These are phyloP conservation scores for Epichloe elymi DNA, from an alignment of 2,329 filamentous ascomycete genomes.

Conservation along the genomic window DNA sequence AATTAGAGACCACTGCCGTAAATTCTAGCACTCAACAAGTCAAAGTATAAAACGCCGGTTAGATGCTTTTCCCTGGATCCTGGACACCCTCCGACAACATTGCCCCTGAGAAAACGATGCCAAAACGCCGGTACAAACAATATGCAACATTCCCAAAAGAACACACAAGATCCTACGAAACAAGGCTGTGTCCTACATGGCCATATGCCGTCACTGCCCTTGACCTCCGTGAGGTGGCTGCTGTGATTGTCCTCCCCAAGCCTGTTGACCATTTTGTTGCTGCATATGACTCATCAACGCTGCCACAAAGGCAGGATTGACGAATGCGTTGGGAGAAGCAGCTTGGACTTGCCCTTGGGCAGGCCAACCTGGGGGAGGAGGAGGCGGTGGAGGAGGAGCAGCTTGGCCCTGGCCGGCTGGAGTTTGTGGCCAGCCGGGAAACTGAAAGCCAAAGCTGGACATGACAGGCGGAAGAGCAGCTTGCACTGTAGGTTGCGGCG, in stretches of 20 bases:
- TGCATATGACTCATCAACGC: conserved; percentile 33
- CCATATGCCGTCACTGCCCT: conserved; percentile 11
- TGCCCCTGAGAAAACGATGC: background rate
- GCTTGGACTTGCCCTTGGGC: conserved; percentile 13
- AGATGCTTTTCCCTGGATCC: background rate
- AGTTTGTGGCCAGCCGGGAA: conserved; percentile 29
- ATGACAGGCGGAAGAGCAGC: conserved; percentile 9
- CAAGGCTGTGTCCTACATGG: background rate
- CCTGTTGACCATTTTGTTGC: conserved; percentile 16
- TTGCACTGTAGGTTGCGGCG: conserved; percentile 9
- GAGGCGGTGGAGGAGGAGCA: conserved; percentile 24
- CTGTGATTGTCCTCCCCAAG: conserved; percentile 15
- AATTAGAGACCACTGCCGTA: too few relatives aligned
- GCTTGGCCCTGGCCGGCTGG: conserved; percentile 8
- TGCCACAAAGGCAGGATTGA: conserved; percentile 46
- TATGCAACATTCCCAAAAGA: background rate
- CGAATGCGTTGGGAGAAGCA: conserved; percentile 29
- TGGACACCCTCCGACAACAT: too few relatives aligned
- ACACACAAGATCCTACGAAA: background rate
- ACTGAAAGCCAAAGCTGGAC: conserved; percentile 30
- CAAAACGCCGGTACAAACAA: background rate
- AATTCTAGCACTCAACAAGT: background rate
- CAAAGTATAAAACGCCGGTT: background rate
- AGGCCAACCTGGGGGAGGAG: conserved; percentile 23
- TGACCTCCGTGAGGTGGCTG: conserved; percentile 15